Base-by-base conservation (phyloP, 83 land plant genomes). In the Picea abies region DNA sequence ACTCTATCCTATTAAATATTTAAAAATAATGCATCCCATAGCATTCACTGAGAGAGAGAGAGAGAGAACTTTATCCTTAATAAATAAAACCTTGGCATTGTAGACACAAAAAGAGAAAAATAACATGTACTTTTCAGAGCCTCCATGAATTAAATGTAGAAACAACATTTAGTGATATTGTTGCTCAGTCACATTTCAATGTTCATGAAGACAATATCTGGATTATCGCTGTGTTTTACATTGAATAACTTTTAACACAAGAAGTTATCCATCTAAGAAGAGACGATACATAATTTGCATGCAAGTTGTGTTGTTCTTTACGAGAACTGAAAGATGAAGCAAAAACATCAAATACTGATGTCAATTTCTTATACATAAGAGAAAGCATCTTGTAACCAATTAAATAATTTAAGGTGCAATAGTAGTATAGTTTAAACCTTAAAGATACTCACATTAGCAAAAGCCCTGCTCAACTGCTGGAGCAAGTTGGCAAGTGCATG, bases 381-480 rank as follows among this genome's bases (percentile, higher is more conserved):
- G 58, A 75, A n/a, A 44, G 37, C 12, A 19, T 75, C 22, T 75
- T 49, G 26, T 75, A 75, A 41, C 26, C 16, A 22, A 19, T 47
- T 0, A 47, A 47, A 73, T 44, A 73, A 73, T 41, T n/a, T 75
- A 44, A 70, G n/a, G 77, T 19, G 11, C 22, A 44, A 73, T 44
- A 49, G 68, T 52, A 22, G n/a, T 47, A 11, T 56, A 73, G 4
- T 73, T 73, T 25, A 49, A 22, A 75, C 60, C 11, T 75, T 23
- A 12, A 23, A 68, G 76, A 41, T 49, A 84, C 93, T 60, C 78
- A 94, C 98, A 86, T 92, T 92, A 41, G 94, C 87, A 86, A 96
- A 96, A 49, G 96, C 96, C 79, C 87, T 94, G 87, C 99, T 96
- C 47, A 89, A 87, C 47, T 87, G 91, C 61, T 93, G 93, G 32